Base-by-base conservation (phyloP, 2,329 filamentous ascomycete genomes). In the Acarospora socialis region DNA sequence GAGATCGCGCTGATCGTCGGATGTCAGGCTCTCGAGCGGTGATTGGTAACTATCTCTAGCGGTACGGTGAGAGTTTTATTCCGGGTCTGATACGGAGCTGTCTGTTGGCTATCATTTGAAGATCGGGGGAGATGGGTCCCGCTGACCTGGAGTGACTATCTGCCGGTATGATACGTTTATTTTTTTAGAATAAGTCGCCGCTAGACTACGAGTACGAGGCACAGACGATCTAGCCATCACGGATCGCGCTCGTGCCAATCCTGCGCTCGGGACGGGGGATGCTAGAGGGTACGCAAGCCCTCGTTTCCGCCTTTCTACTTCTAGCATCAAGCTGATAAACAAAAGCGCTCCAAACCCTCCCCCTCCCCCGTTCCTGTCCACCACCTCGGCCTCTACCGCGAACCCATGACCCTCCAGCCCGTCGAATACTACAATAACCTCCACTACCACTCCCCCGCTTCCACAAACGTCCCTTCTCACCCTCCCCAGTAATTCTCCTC, bases 401-500 rank as follows among this genome's bases (percentile, higher is more conserved):
- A 94, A 54, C 82, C 80, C 38, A 73, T 73, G 35, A 87, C 81
- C 26, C 75, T 94, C 35, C 74, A 83, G 48, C 83, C 86, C 3
- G 86, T 94, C 36, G 86, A 93, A 59, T 93, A 94, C 69, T 94
- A 94, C 70, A 94, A 94, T 66, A 93, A 93, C 57, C 75, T 94
- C 13, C 84, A 84, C 21, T 77, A 81, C 57, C 78, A 82, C 58
- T 52, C 64, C 22, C 63, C 46, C 34, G 28, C 36, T 4, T 21
- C 31, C 23, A n/a, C n/a, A n/a, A n/a, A n/a, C n/a, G n/a, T n/a
- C 15, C 22, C 15, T 23, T 28, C 14, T 27, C 15, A 4, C 21
- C 21, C n/a, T 22, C 50, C 29, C 40, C 51, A 30, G 43, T 56
- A 18, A 38, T 49, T 26, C 43, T 52, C 22, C 33, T 45, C 12